A percentile compares a stretch with the other conserved stretches of the same genome.
phyloP scores from a whole-genome alignment of 2,329 filamentous ascomycete genomes.

The Lasiodiplodia citricola region DNA sequence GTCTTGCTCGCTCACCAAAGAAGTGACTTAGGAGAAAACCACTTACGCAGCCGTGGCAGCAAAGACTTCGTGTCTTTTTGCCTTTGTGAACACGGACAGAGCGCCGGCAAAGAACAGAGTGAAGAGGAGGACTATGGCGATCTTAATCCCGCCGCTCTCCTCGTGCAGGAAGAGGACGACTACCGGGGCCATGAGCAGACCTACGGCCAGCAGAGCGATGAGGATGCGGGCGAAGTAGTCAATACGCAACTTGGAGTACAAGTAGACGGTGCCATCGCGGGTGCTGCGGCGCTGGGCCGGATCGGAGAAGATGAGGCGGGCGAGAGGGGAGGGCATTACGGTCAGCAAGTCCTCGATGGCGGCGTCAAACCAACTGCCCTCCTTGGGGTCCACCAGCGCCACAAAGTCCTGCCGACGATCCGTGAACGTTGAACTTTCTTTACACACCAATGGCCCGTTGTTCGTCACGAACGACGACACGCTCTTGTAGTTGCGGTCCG shows the following conservation, averaged over 20 bases:
- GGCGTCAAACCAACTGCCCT: conserved; percentile 29
- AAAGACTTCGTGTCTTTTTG: conserved; percentile 34
- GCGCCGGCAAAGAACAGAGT: conserved; percentile 32
- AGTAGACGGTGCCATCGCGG: conserved; percentile 24
- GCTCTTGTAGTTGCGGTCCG: conserved; percentile 28
- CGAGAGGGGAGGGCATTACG: neutral
- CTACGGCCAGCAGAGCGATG: conserved; percentile 33
- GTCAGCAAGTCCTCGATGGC: conserved; percentile 23
- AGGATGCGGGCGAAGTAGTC: conserved; percentile 31
- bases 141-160: conserved; percentile 28
- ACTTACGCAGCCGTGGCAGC: conserved; percentile 35
- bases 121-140: conserved; percentile 30
- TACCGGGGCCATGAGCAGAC: conserved; percentile 32
- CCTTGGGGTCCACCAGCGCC: conserved; percentile 24
- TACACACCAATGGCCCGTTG: conserved; percentile 23
- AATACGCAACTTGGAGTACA: conserved; percentile 31
- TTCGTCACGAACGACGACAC: conserved; percentile 29
- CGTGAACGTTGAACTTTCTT: conserved; percentile 21
- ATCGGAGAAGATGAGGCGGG: conserved; percentile 27
- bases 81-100: conserved; percentile 31
- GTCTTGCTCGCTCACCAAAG: neutral
- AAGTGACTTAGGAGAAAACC: neutral
- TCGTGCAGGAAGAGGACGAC: conserved; percentile 30
- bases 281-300: conserved; percentile 29
- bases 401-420: conserved; percentile 28